Base-by-base conservation (phyloP, 345 rosid genomes). In the Aquilaria malaccensis region DNA sequence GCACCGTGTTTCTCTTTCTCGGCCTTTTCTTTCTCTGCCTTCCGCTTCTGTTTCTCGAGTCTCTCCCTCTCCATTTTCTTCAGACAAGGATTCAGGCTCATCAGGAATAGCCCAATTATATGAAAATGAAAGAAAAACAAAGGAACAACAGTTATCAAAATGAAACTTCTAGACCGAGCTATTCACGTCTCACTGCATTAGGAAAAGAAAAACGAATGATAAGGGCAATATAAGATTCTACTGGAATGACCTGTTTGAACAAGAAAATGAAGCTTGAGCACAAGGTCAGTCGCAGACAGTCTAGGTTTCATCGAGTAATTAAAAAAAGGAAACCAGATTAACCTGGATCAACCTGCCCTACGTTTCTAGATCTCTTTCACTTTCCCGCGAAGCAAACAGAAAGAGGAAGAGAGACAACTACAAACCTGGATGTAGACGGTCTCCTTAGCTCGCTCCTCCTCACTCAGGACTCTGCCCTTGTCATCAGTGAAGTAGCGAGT, bases 11-110 rank as follows among this genome's bases (percentile, higher is more conserved):
- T 87, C 67, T 83, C 85, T 50, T 59, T 79, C 58, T 66, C 78
- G 2, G 74, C 62, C 81, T 77, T 85, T 12, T 76, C 87, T 64
- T 83, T 81, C 68, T 77, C 86, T 11, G 83, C 82, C 71, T 83
- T 85, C 73, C 52, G 55, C 71, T 72, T 84, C 89, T 58, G 69
- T 68, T 69, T 88, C 80, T 88, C 94, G 62, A 63, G 9, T 79
- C 61, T 79, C 79, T 91, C 93, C 78, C 71, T 81, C 93, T 85
- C 96, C 97, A 81, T 82, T 88, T 85, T 91, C 97, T 91, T 45
- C 72, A 71, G 13, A 30, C 5, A 62, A 55, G 52, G 11, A 30
- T 63, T 70, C 48, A n/a, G 33, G 33, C 13, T 33, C 59, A 70
- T 55, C 32, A 53, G 15, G 49, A 22, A 29, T 50, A 41, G 48